Base-by-base conservation (phyloP, 768 basidiomycete genomes). In the Cystobasidium ongulense region DNA sequence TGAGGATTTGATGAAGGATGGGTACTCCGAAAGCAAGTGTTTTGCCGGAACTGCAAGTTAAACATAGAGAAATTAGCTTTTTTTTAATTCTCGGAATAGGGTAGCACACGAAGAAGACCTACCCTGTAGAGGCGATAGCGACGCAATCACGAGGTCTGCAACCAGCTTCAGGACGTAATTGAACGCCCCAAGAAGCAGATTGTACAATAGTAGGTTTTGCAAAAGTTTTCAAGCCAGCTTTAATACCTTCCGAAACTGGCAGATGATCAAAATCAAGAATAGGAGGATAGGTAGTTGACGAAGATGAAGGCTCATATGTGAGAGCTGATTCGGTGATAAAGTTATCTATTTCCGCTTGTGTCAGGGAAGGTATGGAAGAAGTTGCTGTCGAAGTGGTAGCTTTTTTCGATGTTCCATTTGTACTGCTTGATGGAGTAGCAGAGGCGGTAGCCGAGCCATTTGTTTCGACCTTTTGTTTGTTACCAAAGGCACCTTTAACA, bases 1-100 rank as follows among this genome's bases (percentile, higher is more conserved):
- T 78, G 38, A 84, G 81, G 70, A 88, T 83, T 67, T 54, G 80
- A 76, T 41, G 95, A 84, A 53, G 85, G 86, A 91, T 93, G 13
- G 96, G 96, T 50, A 98, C 87, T 46, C 92, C 94, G 79, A 99
- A 99, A 0, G 92, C 91, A 18, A 97, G 85, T 0, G 96, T 99
- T 83, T 99, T 99, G 17, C 96, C 96, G 25, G 76, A 23, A 79
- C 78, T 29, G 64, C 75, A 52, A 17, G 75, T 72, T 74, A 75
- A 78, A 21, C 7, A 33, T 29, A 18, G 43, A 29, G 5, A 33
- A 35, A 13, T 43, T 25, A 39, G 64, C 64, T 36, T 11, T 15
- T 46, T 41, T 3, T 10, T 1, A 33, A 27, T 33, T 67, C 41
- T 4, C 18, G 39, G 10, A 25, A 57, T 8, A 5, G 57, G 10